Evolutionary conservation across 2,329 filamentous ascomycete genomes (phyloP).

Genomic region (Colletotrichum sp.): DNA sequence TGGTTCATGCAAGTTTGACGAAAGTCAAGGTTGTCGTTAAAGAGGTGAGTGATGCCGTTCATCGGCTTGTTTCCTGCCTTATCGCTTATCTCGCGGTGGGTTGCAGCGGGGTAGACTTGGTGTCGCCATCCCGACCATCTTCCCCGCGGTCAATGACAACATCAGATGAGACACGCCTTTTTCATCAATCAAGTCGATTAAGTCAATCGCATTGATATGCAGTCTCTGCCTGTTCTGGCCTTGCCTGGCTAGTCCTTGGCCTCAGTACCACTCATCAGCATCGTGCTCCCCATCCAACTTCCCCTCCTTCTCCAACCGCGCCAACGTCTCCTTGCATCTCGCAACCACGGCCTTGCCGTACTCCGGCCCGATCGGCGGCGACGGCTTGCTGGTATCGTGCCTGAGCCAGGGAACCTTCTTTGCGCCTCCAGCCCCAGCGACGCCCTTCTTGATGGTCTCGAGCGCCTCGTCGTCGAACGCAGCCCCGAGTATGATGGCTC

Average conservation of each 20-base stretch:
- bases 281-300: conserved; percentile 22
- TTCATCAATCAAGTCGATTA: not conserved
- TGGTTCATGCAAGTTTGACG: not conserved
- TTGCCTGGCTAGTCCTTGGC: not conserved
- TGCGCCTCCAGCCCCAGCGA: not conserved
- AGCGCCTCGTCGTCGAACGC: conserved; percentile 14
- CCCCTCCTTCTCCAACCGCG: conserved; percentile 22
- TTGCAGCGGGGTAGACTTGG: conserved; percentile 14
- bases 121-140: not conserved
- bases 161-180: not conserved
- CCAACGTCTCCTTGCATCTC: conserved; percentile 28
- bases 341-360: conserved; percentile 29
- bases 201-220: not conserved
- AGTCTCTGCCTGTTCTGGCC: not conserved
- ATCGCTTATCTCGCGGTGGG: conserved; percentile 15
- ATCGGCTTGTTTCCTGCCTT: not conserved
- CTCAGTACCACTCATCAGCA: conserved; percentile 24
- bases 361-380: conserved; percentile 28
- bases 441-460: not conserved
- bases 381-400: conserved; percentile 23
- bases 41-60: not conserved
- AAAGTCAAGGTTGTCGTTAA: not conserved
- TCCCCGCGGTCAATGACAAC: not conserved
- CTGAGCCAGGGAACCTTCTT: conserved; percentile 26
- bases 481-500: conserved; percentile 16